Conservation (phyloP, 108 stramenopile genomes). For the Fragilaria crotonensis region DNA sequence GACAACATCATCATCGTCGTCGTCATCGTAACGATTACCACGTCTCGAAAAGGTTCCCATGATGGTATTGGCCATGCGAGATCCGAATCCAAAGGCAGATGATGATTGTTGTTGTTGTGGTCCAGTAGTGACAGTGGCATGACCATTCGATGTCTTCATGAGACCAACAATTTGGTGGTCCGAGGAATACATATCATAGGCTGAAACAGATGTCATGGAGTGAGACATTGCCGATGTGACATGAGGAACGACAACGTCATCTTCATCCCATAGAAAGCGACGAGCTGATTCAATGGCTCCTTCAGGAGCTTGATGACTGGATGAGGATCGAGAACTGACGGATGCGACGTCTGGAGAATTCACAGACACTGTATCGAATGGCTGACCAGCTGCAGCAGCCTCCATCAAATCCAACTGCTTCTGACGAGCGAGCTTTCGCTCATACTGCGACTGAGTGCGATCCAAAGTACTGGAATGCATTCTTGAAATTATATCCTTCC, state of each 20-base stretch:
- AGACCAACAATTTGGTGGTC: no score
- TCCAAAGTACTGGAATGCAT: not conserved
- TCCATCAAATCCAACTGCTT: constrained; percentile 21
- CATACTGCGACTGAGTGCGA: constrained; percentile 8
- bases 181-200: no score
- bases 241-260: not conserved
- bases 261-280: constrained; percentile 12
- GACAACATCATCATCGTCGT: no score
- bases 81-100: no score
- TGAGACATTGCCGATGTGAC: not conserved
- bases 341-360: not conserved
- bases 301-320: not conserved
- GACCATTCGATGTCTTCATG: no score
- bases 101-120: no score
- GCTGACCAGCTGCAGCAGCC: constrained; percentile 8
- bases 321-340: not conserved
- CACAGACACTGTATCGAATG: not conserved
- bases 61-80: no score
- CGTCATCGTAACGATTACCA: no score
- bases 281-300: constrained; percentile 2
- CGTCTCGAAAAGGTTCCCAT: no score
- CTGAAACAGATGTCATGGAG: no score
- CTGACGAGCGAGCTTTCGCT: constrained; percentile 20
- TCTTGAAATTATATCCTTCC: no score
- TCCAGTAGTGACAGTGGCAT: no score